Percentiles rank a stretch among this genome's conserved stretches.
Conservation (phyloP, 306 rosid species). For the Spatholobus suberectus region DNA sequence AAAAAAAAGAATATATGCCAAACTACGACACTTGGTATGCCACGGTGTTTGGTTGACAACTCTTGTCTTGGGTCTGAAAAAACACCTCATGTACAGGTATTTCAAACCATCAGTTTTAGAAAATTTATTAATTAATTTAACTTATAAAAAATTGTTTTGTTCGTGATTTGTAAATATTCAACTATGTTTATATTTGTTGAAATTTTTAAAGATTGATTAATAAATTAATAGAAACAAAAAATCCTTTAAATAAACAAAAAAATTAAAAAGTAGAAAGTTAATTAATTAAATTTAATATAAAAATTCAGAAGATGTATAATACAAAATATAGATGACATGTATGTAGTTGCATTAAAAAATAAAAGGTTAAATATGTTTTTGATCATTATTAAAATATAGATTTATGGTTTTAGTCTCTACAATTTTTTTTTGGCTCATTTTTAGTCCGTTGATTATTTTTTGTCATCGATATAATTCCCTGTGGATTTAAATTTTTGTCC, state of each 20-base stretch:
- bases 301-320: neutral
- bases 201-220: neutral
- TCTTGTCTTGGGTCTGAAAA: neutral
- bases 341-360: neutral
- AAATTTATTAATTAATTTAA: neutral
- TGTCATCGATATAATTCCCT: no score
- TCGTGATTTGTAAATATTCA: neutral
- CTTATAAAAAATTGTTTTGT: neutral
- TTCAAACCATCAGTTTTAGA: neutral
- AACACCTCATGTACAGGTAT: neutral
- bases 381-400: no score
- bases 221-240: neutral
- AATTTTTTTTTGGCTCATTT: no score
- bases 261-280: neutral
- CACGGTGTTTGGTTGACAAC: conserved; percentile 15
- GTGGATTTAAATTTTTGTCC: no score
- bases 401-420: no score
- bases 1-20: neutral
- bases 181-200: neutral
- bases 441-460: no score
- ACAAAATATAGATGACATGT: neutral
- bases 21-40: conserved; percentile 24
- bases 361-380: no score
- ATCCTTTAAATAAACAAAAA: neutral
- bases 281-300: neutral